Evolutionary conservation across 306 rosid genomes (phyloP), one percentile per base, ranked within the genome.

Genomic region (Castanospermum australe): DNA sequence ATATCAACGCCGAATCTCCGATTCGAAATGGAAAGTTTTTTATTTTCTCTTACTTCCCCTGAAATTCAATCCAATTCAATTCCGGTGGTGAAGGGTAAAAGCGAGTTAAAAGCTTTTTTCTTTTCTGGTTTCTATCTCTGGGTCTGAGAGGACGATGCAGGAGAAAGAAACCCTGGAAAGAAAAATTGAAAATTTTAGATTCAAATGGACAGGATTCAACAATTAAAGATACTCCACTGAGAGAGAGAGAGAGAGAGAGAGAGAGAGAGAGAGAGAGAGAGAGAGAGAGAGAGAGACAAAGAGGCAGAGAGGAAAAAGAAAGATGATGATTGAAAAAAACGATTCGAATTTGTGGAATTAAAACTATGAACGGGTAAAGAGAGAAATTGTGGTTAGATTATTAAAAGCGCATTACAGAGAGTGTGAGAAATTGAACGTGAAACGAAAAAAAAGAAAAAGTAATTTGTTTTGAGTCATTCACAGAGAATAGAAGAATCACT

Each of bases 1-100:
- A 92, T 93, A 35, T 64, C 11, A 42, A 14, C 33, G 12, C 71
- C 22, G 4, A 39, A 54, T 12, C 32, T 13, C 56, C 12, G 21
- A 3, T 69, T 69, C 42, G 1, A 14, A 25, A 3, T 3, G 2
- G 44, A 4, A 50, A 14, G 2, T 21, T 10, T 14, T 20, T n/a
- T n/a, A 4, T 4, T 18, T 11, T 11, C 21, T 3, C 5, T 0
- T 20, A 1, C 51, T 25, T 56, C 24, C 11, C 71, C 51, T 28
- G 59, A 28, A 21, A 63, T 20, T 36, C 6, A 41, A n/a, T 50
- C 32, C 11, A 48, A 11, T 70, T 71, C 6, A 35, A 14, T 32
- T 63, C 22, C 0, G 62, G 21, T 17, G 21, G 30, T 61, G 17
- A 30, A 59, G 56, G 6, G 22, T 0, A 33, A 36, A 33, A 7